Percentiles rank a stretch among this genome's conserved stretches.
Conservation (phyloP, 2,329 filamentous ascomycete species). For the Atkinsonella texensis region DNA sequence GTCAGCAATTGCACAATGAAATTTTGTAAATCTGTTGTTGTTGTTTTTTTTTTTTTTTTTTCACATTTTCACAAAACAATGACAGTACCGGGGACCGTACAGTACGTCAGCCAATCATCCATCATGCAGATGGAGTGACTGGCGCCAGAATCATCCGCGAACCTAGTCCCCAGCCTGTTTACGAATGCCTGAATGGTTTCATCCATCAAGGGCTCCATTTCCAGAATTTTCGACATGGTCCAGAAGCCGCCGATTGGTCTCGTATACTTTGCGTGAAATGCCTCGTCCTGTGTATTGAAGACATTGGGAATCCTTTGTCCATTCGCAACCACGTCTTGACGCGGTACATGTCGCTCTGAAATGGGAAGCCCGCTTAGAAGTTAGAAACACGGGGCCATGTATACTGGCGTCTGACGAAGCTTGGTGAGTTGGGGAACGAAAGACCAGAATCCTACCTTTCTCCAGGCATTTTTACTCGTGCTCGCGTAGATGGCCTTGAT, state of each 20-base stretch:
- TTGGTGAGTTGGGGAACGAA: too few species aligned
- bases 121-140: conserved; percentile 7
- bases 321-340: conserved; percentile 10
- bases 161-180: conserved; percentile 5
- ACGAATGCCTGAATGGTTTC: conserved; percentile 8
- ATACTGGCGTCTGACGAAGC: too few species aligned
- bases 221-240: conserved; percentile 9
- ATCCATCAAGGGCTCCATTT: conserved; percentile 10
- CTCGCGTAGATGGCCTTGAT: conserved; percentile 10
- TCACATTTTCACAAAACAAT: background rate
- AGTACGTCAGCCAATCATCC: conserved; percentile 11
- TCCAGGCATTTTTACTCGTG: conserved; percentile 8
- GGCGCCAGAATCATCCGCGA: conserved; percentile 5
- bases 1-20: background rate
- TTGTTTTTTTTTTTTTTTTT: background rate
- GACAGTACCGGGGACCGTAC: background rate
- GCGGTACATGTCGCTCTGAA: conserved; percentile 11
- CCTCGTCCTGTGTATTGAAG: conserved; percentile 11
- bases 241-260: conserved; percentile 10
- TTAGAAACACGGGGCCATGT: too few species aligned
- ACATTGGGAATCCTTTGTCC: conserved; percentile 10
- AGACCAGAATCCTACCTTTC: conserved; percentile 5
- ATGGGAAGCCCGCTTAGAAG: too few species aligned
- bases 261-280: conserved; percentile 8
- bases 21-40: too few species aligned